A percentile compares a stretch with the other conserved stretches of the same genome.
phyloP scores from a whole-genome alignment of 176 grass and related monocot genomes.

The Lolium rigidum region DNA sequence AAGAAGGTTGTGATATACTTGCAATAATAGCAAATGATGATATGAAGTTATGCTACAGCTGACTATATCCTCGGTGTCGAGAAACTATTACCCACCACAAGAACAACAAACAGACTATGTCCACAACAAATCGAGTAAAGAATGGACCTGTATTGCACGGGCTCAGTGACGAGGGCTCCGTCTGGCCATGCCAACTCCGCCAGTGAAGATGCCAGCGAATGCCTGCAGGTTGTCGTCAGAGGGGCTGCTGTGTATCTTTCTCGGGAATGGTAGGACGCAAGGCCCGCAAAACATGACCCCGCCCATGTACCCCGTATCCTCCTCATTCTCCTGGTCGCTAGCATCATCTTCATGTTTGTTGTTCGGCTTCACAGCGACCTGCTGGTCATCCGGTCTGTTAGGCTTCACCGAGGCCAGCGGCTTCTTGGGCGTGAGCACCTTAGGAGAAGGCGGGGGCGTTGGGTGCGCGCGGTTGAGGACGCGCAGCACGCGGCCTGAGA shows the following conservation, averaged over 20 bases:
- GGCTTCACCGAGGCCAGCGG: conserved; percentile 42
- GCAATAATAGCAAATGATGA: conserved; percentile 34
- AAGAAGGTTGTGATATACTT: conserved; percentile 33
- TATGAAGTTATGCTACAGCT: conserved; percentile 39
- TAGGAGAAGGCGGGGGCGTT: conserved; percentile 43
- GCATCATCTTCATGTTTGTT: conserved; percentile 7
- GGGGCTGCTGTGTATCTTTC: conserved; percentile 67
- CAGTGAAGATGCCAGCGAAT: conserved; percentile 48
- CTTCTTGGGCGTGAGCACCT: conserved; percentile 49
- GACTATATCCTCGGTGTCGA: conserved; percentile 23
- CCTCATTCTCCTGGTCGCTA: conserved; percentile 47
- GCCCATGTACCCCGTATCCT: conserved; percentile 39
- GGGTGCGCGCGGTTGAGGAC: conserved; percentile 50
- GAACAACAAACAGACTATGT: conserved; percentile 35
- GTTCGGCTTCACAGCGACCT: conserved; percentile 23
- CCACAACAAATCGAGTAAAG: conserved; percentile 34
- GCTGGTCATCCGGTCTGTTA: conserved; percentile 4
- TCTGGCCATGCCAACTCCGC: conserved; percentile 37
- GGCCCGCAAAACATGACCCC: conserved; percentile 72
- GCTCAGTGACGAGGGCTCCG: conserved; percentile 34
- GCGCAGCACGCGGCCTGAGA: conserved; percentile 57
- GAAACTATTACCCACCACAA: conserved; percentile 25
- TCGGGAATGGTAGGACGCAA: conserved; percentile 63
- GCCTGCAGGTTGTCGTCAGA: conserved; percentile 67
- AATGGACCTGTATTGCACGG: conserved; percentile 46